Conservation (phyloP, 495 filamentous ascomycete genomes). For the Trichoderma gamsii region DNA sequence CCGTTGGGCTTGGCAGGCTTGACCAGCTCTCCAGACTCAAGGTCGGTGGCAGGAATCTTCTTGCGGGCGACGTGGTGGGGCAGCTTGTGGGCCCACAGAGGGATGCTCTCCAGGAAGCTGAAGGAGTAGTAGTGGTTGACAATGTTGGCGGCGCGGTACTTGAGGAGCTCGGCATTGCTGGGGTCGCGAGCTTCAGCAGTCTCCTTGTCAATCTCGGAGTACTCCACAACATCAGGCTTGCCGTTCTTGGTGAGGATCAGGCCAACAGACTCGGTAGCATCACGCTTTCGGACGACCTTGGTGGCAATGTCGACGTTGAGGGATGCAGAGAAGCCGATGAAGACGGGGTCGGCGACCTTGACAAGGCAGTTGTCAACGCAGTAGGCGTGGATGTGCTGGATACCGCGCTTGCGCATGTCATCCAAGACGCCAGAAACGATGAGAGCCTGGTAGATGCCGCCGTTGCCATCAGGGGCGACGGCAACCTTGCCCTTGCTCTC, state of each 20-base stretch:
- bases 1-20: constrained; percentile 94
- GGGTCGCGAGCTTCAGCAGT: constrained; percentile 85
- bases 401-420: constrained; percentile 82
- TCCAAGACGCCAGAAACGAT: constrained; percentile 72
- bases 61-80: constrained; percentile 95
- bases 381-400: constrained; percentile 95
- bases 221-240: constrained; percentile 96
- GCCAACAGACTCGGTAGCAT: constrained; percentile 93
- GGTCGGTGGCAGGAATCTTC: constrained; percentile 90
- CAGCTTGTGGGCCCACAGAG: constrained; percentile 73
- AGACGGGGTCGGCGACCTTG: constrained; percentile 91
- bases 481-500: constrained; percentile 88
- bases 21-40: constrained; percentile 65
- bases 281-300: constrained; percentile 97
- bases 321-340: constrained; percentile 86
- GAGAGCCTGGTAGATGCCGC: constrained; percentile 92
- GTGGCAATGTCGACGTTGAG: constrained; percentile 93
- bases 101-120: constrained; percentile 84
- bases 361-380: constrained; percentile 99
- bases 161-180: constrained; percentile 74
- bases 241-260: constrained; percentile 93
- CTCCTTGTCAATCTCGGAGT: constrained; percentile 88
- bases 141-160: constrained; percentile 97
- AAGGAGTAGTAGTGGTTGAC: constrained; percentile 99
- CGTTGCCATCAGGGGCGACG: constrained; percentile 97